Evolutionary conservation across 176 grass and related monocot genomes (phyloP).

Genomic region (Triticum monococcum): DNA sequence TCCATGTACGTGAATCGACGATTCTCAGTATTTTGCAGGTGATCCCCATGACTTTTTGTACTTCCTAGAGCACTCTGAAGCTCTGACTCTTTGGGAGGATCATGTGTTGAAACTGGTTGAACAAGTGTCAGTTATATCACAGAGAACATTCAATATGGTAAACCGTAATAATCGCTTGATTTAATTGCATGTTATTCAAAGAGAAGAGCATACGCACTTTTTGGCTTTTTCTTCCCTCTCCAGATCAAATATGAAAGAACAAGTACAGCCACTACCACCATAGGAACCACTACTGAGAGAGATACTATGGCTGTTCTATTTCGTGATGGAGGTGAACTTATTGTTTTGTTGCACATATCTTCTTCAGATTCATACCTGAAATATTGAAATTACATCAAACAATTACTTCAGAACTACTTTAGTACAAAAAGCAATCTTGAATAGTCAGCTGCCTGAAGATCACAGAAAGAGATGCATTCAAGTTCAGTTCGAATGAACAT

Average conservation of each 20-base stretch:
- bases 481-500: not conserved
- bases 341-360: not conserved
- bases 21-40: not conserved
- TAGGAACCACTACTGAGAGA: not conserved
- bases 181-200: not conserved
- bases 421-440: not conserved
- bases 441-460: not conserved
- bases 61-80: not conserved
- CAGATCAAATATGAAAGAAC: not conserved
- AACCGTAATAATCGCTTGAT: not conserved
- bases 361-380: not conserved
- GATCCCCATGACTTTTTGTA: not conserved
- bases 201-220: not conserved
- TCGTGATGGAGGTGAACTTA: not conserved
- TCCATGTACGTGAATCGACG: not conserved
- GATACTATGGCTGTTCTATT: not conserved
- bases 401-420: not conserved
- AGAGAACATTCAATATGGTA: not conserved
- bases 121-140: not conserved
- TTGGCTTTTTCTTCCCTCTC: not conserved
- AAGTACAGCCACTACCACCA: not conserved
- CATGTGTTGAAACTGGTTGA: not conserved
- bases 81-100: not conserved
- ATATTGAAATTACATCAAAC: not conserved
- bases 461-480: too few relatives aligned